phyloP scores from a whole-genome alignment of 768 basidiomycete species.

The Boletus subparvulus region DNA sequence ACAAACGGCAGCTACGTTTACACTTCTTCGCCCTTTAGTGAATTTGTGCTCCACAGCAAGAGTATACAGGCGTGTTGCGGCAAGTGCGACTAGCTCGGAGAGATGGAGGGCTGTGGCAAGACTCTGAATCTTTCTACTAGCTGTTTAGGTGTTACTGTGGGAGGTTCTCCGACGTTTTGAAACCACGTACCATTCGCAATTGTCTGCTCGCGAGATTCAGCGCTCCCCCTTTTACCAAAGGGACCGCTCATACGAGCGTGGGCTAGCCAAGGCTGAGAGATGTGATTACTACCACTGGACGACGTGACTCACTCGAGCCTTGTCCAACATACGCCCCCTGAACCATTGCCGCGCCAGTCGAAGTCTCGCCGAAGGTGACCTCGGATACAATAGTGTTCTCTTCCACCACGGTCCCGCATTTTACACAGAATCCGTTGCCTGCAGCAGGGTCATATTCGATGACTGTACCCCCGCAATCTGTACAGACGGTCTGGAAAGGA shows the following conservation, averaged over 20 bases:
- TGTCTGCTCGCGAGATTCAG: conserved; percentile 87
- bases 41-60: conserved; percentile 94
- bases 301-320: conserved; percentile 72
- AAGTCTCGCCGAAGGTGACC: conserved; percentile 92
- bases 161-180: background rate
- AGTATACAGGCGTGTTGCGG: conserved; percentile 86
- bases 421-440: conserved; percentile 81
- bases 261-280: conserved; percentile 42
- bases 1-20: conserved; percentile 95
- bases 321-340: conserved; percentile 91
- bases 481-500: conserved; percentile 55
- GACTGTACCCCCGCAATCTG: conserved; percentile 77
- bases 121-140: conserved; percentile 78
- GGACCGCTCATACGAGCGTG: conserved; percentile 81
- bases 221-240: conserved; percentile 74
- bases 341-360: conserved; percentile 90
- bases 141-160: conserved; percentile 38
- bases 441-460: conserved; percentile 85
- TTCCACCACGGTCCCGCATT: conserved; percentile 88
- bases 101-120: conserved; percentile 77
- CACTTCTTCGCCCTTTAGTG: conserved; percentile 86
- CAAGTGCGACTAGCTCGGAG: conserved; percentile 75
- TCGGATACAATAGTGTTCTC: conserved; percentile 94
- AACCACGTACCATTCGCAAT: conserved; percentile 74
- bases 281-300: background rate